Evolutionary conservation across 805 yeast genomes (phyloP).

Genomic region (Ogataea henricii): DNA sequence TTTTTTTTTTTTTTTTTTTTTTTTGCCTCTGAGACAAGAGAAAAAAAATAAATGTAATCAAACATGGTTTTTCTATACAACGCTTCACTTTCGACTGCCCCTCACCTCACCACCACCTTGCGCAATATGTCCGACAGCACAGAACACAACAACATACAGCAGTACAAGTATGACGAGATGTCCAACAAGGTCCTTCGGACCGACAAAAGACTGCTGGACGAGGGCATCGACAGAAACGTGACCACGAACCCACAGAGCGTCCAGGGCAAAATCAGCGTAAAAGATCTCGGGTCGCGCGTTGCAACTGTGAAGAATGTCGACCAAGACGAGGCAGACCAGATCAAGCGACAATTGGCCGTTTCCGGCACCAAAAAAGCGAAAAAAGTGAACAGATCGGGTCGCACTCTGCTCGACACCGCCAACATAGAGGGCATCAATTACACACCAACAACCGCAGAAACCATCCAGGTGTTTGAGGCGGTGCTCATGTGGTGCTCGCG

Average conservation of each 20-base stretch:
- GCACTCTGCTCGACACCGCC: slow-evolving; percentile 36
- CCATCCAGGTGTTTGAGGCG: slow-evolving; percentile 51
- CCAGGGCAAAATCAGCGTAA: slow-evolving; percentile 63
- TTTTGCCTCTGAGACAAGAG: too few relatives aligned
- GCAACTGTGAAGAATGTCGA: slow-evolving; percentile 8
- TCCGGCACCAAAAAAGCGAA: slow-evolving; percentile 14
- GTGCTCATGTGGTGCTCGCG: slow-evolving; percentile 61
- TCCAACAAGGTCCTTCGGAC: slow-evolving; percentile 69
- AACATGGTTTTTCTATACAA: too few relatives aligned
- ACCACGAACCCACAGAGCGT: slow-evolving; percentile 73
- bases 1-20: too few relatives aligned
- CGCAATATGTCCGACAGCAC: not conserved
- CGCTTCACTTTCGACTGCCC: too few relatives aligned
- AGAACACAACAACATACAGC: slow-evolving; percentile 4
- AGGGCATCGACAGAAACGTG: slow-evolving; percentile 42
- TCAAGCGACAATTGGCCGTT: slow-evolving; percentile 12
- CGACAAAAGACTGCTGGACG: slow-evolving; percentile 53
- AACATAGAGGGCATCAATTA: slow-evolving; percentile 56
- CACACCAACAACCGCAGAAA: slow-evolving; percentile 59
- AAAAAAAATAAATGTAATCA: too few relatives aligned
- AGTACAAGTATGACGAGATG: slow-evolving; percentile 70
- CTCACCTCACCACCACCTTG: not conserved
- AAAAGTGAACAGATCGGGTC: slow-evolving; percentile 13
- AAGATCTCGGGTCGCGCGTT: slow-evolving; percentile 60
- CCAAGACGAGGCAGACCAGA: slow-evolving; percentile 22